These are phyloP conservation scores for Zygosaccharomyces bailii DNA, from an alignment of 805 yeast species.

Conservation along the genomic window DNA sequence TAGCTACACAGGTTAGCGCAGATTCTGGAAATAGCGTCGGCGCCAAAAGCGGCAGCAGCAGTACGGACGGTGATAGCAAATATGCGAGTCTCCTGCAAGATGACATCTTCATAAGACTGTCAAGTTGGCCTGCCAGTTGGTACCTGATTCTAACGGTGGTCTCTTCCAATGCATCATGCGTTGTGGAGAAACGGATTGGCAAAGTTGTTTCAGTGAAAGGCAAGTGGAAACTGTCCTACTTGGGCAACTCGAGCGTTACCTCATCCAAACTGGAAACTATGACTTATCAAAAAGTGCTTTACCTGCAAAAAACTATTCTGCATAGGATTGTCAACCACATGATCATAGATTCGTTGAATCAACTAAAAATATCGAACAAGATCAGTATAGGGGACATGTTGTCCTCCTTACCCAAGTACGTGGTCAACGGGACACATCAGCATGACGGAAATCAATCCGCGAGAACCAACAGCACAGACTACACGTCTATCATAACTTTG, in stretches of 20 bases:
- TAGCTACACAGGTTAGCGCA: constrained; percentile 19
- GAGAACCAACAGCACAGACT: constrained; percentile 10
- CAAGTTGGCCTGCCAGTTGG: constrained; percentile 38
- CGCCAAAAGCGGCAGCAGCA: background rate
- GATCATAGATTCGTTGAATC: constrained; percentile 37
- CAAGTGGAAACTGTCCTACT: constrained; percentile 33
- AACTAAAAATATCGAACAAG: constrained; percentile 30
- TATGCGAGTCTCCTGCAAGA: constrained; percentile 23
- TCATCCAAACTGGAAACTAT: constrained; percentile 33
- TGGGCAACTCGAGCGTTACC: constrained; percentile 25
- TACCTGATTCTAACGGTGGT: constrained; percentile 34
- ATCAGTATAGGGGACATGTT: constrained; percentile 23
- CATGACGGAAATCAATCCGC: background rate
- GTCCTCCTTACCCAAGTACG: constrained; percentile 26
- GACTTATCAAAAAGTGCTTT: constrained; percentile 34
- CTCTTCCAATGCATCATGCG: constrained; percentile 33
- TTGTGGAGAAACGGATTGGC: constrained; percentile 35
- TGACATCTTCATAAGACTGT: constrained; percentile 33
- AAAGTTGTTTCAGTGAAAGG: constrained; percentile 33
- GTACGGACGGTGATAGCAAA: background rate
- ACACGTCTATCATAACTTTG: constrained; percentile 28
- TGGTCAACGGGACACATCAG: constrained; percentile 11
- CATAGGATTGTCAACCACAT: constrained; percentile 36
- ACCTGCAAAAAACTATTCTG: constrained; percentile 31
- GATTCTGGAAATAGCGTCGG: constrained; percentile 2